Conservation (phyloP, 2,329 filamentous ascomycete genomes). For the Emergomyces orientalis region DNA sequence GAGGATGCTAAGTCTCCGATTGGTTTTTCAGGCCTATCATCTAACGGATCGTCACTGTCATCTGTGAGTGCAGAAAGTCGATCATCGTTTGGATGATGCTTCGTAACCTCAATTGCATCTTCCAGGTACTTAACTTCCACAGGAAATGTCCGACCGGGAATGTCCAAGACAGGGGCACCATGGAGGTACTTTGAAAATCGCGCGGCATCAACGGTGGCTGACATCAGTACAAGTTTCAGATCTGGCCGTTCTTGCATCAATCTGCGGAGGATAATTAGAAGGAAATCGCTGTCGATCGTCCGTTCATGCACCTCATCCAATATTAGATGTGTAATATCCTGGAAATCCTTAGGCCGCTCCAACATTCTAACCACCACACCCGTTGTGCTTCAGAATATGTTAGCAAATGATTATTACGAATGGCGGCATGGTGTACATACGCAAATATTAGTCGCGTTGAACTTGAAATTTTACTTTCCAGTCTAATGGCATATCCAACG, state of each 20-base stretch:
- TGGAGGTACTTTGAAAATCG: slow-evolving; percentile 83
- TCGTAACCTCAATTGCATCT: slow-evolving; percentile 81
- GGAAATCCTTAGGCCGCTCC: slow-evolving; percentile 74
- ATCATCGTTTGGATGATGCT: slow-evolving; percentile 61
- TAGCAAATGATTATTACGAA: slow-evolving; percentile 23
- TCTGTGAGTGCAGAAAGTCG: slow-evolving; percentile 28
- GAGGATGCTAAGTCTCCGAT: slow-evolving; percentile 54
- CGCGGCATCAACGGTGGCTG: slow-evolving; percentile 87
- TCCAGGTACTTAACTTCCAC: slow-evolving; percentile 83
- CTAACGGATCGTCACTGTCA: slow-evolving; percentile 37
- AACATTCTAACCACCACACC: slow-evolving; percentile 98
- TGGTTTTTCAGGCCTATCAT: slow-evolving; percentile 37
- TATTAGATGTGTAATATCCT: slow-evolving; percentile 84
- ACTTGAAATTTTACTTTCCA: slow-evolving; percentile 76
- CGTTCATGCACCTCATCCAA: slow-evolving; percentile 98
- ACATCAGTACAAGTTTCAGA: slow-evolving; percentile 93
- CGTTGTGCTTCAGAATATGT: slow-evolving; percentile 37
- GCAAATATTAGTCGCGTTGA: slow-evolving; percentile 84
- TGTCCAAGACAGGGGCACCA: slow-evolving; percentile 74
- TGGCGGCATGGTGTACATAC: slow-evolving; percentile 37
- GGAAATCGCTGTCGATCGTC: slow-evolving; percentile 91
- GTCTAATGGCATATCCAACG: slow-evolving; percentile 85
- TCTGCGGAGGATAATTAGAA: slow-evolving; percentile 83
- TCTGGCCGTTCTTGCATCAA: slow-evolving; percentile 67
- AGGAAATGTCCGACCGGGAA: slow-evolving; percentile 88